Evolutionary conservation across 1,284 basidiomycete species (phyloP).

Genomic region (Cryptococcus sp.): DNA sequence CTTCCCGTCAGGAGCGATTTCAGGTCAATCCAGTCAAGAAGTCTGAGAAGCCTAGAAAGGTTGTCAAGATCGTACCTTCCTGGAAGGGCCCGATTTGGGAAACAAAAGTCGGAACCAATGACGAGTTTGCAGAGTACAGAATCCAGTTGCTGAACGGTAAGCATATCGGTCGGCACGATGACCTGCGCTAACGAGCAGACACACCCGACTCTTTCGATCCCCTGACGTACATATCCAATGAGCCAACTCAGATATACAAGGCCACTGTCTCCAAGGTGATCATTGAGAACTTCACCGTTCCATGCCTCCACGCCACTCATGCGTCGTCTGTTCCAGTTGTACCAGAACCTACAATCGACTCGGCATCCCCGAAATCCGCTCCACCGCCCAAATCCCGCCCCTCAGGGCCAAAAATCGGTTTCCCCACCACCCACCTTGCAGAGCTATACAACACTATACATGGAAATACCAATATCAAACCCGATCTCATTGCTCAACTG

Average conservation of each 20-base stretch:
- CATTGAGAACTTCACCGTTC: constrained; percentile 29
- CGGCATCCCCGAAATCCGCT: not conserved
- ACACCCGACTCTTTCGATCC: constrained; percentile 42
- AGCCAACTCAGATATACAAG: constrained; percentile 27
- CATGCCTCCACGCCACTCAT: constrained; percentile 26
- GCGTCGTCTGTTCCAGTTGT: constrained; percentile 4
- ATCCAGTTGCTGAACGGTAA: constrained; percentile 46
- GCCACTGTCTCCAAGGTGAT: constrained; percentile 24
- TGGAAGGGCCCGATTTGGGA: constrained; percentile 47
- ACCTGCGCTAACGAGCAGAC: constrained; percentile 20
- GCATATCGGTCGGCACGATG: constrained; percentile 1
- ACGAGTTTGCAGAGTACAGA: constrained; percentile 36
- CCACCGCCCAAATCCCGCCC: constrained; percentile 4
- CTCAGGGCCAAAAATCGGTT: constrained; percentile 30
- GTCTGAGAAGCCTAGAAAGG: constrained; percentile 29
- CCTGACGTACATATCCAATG: constrained; percentile 34
- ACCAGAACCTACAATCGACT: not conserved
- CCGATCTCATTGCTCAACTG: constrained; percentile 36
- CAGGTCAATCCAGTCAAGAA: constrained; percentile 31
- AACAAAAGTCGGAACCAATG: constrained; percentile 19
- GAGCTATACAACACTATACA: constrained; percentile 37
- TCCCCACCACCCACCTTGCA: constrained; percentile 32
- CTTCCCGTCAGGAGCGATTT: constrained; percentile 14
- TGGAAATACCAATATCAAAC: constrained; percentile 34
- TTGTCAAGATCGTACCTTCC: constrained; percentile 42